A percentile compares a stretch with the other conserved stretches of the same genome.
phyloP scores from a whole-genome alignment of 805 yeast species.

The Saccharomycopsis lassenensis region DNA sequence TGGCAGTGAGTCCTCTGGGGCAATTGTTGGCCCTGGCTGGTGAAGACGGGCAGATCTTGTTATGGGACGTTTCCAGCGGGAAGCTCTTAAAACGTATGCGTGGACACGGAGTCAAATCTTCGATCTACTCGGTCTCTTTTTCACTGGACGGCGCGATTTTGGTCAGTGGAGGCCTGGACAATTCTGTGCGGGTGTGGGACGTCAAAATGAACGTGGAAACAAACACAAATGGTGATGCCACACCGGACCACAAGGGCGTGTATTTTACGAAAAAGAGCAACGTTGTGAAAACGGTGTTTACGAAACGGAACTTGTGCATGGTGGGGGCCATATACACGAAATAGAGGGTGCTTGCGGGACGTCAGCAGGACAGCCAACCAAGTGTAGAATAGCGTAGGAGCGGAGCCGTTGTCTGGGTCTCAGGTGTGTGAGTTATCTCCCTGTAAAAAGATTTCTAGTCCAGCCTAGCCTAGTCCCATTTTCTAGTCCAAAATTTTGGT shows the following conservation, averaged over 20 bases:
- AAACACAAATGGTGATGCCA: slow-evolving; percentile 19
- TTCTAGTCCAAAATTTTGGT: too few relatives aligned
- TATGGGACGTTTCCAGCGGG: slow-evolving; percentile 94
- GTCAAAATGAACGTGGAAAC: slow-evolving; percentile 72
- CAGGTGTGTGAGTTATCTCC: too few relatives aligned
- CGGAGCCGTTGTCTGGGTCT: too few relatives aligned
- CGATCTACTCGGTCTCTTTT: slow-evolving; percentile 76
- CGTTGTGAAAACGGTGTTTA: slow-evolving; percentile 85
- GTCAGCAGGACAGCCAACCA: too few relatives aligned
- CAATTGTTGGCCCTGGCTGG: slow-evolving; percentile 94
- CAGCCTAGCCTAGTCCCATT: too few relatives aligned
- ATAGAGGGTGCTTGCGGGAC: too few relatives aligned
- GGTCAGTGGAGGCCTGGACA: slow-evolving; percentile 88
- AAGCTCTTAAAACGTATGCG: slow-evolving; percentile 81
- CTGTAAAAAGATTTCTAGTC: too few relatives aligned
- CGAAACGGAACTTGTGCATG: slow-evolving; percentile 79
- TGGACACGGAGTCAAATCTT: slow-evolving; percentile 76
- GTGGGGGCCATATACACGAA: too few relatives aligned
- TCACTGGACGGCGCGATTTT: slow-evolving; percentile 81
- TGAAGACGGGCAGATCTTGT: slow-evolving; percentile 76
- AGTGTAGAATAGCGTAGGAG: too few relatives aligned
- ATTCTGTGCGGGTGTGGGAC: slow-evolving; percentile 94
- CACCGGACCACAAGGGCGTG: slow-evolving; percentile 67
- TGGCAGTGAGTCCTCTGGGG: slow-evolving; percentile 94
- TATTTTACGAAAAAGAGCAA: slow-evolving; percentile 92